Percentiles rank a stretch among this genome's conserved stretches.
phyloP scores from a whole-genome alignment of 768 basidiomycete genomes.

The Suillus decipiens region DNA sequence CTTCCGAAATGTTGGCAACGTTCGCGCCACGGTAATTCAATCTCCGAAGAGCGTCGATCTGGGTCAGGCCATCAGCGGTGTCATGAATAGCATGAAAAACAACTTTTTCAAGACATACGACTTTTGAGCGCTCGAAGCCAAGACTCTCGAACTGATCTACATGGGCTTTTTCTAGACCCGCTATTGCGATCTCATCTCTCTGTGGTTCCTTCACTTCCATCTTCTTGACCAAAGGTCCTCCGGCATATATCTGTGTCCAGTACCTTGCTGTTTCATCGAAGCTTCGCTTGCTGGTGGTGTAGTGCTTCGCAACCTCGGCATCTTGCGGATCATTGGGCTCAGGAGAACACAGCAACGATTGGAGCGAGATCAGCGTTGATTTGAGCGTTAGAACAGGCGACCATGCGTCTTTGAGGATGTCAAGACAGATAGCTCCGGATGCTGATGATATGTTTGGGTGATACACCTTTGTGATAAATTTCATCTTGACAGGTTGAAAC shows the following conservation, averaged over 20 bases:
- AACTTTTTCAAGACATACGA: conserved; percentile 56
- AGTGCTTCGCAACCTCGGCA: conserved; percentile 97
- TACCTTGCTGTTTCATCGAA: conserved; percentile 93
- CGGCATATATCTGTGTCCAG: conserved; percentile 93
- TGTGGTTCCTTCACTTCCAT: conserved; percentile 29
- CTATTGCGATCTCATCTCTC: conserved; percentile 57
- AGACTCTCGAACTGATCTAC: conserved; percentile 83
- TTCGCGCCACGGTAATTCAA: conserved; percentile 88
- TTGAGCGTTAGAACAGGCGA: conserved; percentile 94
- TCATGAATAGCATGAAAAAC: conserved; percentile 1
- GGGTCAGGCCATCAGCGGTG: conserved; percentile 8
- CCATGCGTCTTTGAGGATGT: conserved; percentile 89
- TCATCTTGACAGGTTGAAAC: conserved; percentile 97
- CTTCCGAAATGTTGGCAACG: conserved; percentile 76
- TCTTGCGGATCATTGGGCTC: conserved; percentile 98
- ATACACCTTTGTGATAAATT: conserved; percentile 95
- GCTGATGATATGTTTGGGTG: conserved; percentile 95
- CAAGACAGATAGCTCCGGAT: conserved; percentile 93
- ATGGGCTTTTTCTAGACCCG: conserved; percentile 80
- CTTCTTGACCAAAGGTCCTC: conserved; percentile 57
- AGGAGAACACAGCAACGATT: conserved; percentile 89
- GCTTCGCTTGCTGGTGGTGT: conserved; percentile 80
- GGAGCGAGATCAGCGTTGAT: conserved; percentile 92
- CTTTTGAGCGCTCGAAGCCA: conserved; percentile 82
- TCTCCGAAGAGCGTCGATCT: conserved; percentile 89